phyloP scores from a whole-genome alignment of 208 protist species.

The Leishmania gerbilli region DNA sequence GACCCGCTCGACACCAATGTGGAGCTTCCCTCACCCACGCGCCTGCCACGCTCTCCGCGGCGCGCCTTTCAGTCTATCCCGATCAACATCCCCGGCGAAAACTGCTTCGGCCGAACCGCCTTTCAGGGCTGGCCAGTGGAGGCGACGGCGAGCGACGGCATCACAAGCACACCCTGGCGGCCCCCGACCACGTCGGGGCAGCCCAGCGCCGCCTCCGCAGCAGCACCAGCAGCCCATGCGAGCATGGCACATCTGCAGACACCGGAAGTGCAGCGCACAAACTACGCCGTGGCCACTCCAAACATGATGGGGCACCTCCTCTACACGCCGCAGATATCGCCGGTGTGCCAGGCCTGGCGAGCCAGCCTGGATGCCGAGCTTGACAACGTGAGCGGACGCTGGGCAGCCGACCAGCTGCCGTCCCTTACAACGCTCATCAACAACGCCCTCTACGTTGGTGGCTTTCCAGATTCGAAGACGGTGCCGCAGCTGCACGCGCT shows the following conservation, averaged over 20 bases:
- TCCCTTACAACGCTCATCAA: constrained; percentile 59
- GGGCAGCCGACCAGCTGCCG: constrained; percentile 32
- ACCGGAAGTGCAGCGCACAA: constrained; percentile 35
- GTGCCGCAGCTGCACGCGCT: constrained; percentile 48
- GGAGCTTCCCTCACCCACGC: constrained; percentile 21
- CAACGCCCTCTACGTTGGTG: constrained; percentile 73
- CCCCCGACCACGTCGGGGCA: neutral
- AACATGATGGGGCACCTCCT: constrained; percentile 27
- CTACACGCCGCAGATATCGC: constrained; percentile 67
- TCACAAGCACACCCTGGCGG: constrained; percentile 23
- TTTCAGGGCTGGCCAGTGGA: constrained; percentile 17
- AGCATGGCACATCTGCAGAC: constrained; percentile 25
- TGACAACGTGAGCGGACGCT: constrained; percentile 26
- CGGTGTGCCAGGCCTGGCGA: constrained; percentile 46
- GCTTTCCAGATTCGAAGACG: constrained; percentile 67
- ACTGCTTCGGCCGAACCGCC: constrained; percentile 22
- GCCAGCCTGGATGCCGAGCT: constrained; percentile 63
- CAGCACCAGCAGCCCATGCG: neutral
- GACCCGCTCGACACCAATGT: constrained; percentile 2
- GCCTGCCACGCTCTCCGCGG: constrained; percentile 16
- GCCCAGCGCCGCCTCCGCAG: neutral
- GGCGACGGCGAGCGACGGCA: neutral
- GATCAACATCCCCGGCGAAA: constrained; percentile 14
- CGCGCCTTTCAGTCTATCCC: constrained; percentile 33
- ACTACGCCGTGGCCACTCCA: constrained; percentile 4